These are phyloP conservation scores for Chiua sp. DNA, from an alignment of 1,284 basidiomycete species.

Conservation along the genomic window DNA sequence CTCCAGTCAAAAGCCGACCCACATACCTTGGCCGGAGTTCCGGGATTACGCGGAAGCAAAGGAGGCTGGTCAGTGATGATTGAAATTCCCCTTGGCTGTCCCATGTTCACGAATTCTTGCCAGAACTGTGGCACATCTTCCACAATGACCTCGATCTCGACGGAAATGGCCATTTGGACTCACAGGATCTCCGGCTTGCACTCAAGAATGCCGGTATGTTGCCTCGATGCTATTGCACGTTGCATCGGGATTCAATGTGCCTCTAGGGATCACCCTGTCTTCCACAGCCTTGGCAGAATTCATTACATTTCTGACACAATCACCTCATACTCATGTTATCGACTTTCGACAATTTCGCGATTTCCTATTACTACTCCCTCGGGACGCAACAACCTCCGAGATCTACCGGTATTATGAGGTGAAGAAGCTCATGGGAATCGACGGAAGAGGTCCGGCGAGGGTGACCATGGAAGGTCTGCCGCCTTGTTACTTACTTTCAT, in stretches of 20 bases:
- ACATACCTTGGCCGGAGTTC: conserved; percentile 82
- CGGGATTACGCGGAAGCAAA: conserved; percentile 77
- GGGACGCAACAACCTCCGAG: conserved; percentile 81
- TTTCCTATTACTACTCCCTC: conserved; percentile 87
- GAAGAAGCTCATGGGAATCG: conserved; percentile 73
- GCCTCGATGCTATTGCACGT: conserved; percentile 17
- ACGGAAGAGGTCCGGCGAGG: conserved; percentile 77
- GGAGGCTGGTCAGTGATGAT: conserved; percentile 66
- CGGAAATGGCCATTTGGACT: conserved; percentile 82
- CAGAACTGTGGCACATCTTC: conserved; percentile 90
- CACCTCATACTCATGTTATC: conserved; percentile 70
- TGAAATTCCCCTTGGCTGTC: conserved; percentile 18
- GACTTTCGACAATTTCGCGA: conserved; percentile 89
- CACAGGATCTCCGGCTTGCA: conserved; percentile 71
- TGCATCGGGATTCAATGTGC: conserved; percentile 21
- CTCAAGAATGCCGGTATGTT: conserved; percentile 74
- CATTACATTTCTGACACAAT: conserved; percentile 78
- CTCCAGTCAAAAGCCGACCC: conserved; percentile 48
- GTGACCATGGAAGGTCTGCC: conserved; percentile 87
- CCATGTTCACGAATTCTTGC: conserved; percentile 30
- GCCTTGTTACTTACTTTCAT: conserved; percentile 22
- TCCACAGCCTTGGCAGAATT: conserved; percentile 76
- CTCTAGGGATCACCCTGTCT: conserved; percentile 71
- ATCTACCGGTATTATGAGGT: conserved; percentile 90
- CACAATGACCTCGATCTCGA: conserved; percentile 89